phyloP scores from a whole-genome alignment of 2,329 filamentous ascomycete species.

The Cladosporium sp. region DNA sequence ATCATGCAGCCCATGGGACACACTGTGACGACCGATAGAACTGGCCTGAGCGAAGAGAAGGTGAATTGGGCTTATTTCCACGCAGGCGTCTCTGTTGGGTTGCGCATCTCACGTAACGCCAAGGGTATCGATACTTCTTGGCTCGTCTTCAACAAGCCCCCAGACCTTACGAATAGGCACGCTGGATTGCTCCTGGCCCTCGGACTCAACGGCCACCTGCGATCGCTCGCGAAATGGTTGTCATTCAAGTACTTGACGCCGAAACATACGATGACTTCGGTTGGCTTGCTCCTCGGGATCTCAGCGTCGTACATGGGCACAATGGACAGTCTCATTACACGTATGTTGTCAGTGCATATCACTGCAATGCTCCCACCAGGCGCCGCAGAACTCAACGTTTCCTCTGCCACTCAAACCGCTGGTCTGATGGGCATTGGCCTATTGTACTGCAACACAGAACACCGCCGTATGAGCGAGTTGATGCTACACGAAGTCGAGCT shows the following conservation, averaged over 20 bases:
- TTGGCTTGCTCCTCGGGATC: conserved; percentile 85
- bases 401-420: conserved; percentile 87
- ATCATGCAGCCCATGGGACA: conserved; percentile 88
- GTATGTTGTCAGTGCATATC: conserved; percentile 90
- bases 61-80: conserved; percentile 99
- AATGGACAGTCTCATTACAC: conserved; percentile 93
- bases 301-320: conserved; percentile 93
- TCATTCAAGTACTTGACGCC: conserved; percentile 99
- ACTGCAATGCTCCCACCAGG: conserved; percentile 89
- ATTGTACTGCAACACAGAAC: conserved; percentile 90
- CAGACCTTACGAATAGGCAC: conserved; percentile 90
- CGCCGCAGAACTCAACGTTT: conserved; percentile 89
- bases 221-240: conserved; percentile 92
- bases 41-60: conserved; percentile 87
- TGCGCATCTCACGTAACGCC: conserved; percentile 84
- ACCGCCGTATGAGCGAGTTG: conserved; percentile 96
- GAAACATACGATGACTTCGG: conserved; percentile 98
- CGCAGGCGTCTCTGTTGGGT: conserved; percentile 84
- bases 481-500: conserved; percentile 98
- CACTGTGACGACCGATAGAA: conserved; percentile 87
- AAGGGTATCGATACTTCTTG: conserved; percentile 96
- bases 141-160: conserved; percentile 97
- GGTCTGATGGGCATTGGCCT: conserved; percentile 96
- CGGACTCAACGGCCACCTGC: conserved; percentile 92
- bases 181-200: conserved; percentile 88